Conservation (phyloP, 495 filamentous ascomycete genomes). For the Achaetomiella virescens region DNA sequence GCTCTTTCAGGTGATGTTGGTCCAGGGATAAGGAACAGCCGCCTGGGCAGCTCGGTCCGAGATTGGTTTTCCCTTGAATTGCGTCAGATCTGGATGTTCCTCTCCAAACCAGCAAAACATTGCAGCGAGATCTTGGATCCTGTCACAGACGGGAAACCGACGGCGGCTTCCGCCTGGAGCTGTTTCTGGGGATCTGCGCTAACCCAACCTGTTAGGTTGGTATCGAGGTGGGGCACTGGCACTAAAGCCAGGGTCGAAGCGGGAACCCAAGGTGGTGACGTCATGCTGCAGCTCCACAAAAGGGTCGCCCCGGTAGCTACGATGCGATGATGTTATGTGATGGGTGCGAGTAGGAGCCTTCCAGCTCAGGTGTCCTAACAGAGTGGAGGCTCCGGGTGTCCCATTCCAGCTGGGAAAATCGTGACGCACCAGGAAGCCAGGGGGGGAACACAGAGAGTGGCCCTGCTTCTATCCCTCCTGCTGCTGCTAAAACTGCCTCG, state of each 20-base stretch:
- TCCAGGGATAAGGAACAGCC: neutral
- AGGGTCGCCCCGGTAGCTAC: conserved; percentile 19
- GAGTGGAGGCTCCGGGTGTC: neutral
- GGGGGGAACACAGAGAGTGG: neutral
- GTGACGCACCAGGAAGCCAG: conserved; percentile 27
- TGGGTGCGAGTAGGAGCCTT: neutral
- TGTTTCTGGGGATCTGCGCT: too few species aligned
- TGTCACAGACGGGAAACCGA: neutral
- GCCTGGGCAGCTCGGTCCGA: neutral
- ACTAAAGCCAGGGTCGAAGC: conserved; percentile 11
- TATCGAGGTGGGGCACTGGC: conserved; percentile 7
- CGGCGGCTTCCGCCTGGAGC: neutral
- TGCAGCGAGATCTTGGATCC: neutral
- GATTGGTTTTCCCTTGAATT: neutral
- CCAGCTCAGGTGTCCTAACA: conserved; percentile 4
- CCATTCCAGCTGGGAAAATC: conserved; percentile 9
- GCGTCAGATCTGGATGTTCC: neutral
- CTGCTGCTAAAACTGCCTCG: conserved; percentile 14
- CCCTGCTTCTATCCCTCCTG: conserved; percentile 3
- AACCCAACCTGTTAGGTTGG: neutral
- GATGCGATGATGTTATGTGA: conserved; percentile 28
- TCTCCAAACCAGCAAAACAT: neutral
- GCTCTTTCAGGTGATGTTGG: neutral
- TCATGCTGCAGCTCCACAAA: conserved; percentile 28
- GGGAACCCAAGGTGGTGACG: conserved; percentile 26